phyloP scores from a whole-genome alignment of 805 yeast genomes.

The Starmerella lactis-condensi region DNA sequence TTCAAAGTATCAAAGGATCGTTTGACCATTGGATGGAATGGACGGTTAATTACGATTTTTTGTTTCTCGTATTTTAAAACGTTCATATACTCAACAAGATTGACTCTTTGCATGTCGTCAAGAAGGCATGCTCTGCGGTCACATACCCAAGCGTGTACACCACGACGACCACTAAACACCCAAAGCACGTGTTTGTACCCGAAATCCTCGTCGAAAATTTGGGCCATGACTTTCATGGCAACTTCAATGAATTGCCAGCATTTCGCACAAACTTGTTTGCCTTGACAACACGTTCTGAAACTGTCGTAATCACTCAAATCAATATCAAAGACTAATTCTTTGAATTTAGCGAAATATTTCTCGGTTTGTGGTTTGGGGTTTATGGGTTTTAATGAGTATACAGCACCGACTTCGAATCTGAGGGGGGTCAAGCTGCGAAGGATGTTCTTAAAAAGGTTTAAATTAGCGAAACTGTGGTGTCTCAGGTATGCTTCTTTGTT shows the following conservation, averaged over 20 bases:
- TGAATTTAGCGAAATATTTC: slow-evolving; percentile 60
- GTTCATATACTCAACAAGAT: slow-evolving; percentile 70
- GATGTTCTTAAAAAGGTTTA: slow-evolving; percentile 59
- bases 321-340: slow-evolving; percentile 87
- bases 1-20: slow-evolving; percentile 55
- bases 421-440: slow-evolving; percentile 62
- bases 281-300: slow-evolving; percentile 80
- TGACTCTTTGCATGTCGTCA: slow-evolving; percentile 54
- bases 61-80: slow-evolving; percentile 36
- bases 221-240: slow-evolving; percentile 58
- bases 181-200: slow-evolving; percentile 74
- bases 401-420: slow-evolving; percentile 89
- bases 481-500: slow-evolving; percentile 49
- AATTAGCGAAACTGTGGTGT: slow-evolving; percentile 52
- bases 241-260: slow-evolving; percentile 89
- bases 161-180: slow-evolving; percentile 98
- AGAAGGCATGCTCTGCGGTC: slow-evolving; percentile 62
- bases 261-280: slow-evolving; percentile 63
- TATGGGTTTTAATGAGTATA: slow-evolving; percentile 72
- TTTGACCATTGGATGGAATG: slow-evolving; percentile 68
- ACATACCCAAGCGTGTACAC: slow-evolving; percentile 97
- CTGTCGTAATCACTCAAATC: slow-evolving; percentile 95
- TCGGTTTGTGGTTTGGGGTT: slow-evolving; percentile 58
- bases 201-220: slow-evolving; percentile 65
- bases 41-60: slow-evolving; percentile 39